Base-by-base conservation (phyloP, 306 rosid species). In the Lotus japonicus region DNA sequence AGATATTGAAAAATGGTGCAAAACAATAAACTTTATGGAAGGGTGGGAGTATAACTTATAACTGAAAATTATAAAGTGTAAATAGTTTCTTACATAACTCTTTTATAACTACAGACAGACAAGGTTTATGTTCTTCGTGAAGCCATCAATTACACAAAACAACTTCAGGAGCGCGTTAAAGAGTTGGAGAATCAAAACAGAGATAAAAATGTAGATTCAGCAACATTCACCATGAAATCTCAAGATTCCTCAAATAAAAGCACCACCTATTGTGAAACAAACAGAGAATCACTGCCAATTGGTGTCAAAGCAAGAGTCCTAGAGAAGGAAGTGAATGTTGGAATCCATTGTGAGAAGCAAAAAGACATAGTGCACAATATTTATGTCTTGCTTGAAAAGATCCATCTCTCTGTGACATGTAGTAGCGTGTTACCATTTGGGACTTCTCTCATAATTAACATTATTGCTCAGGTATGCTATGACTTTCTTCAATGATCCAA, bases 361-460 rank as follows among this genome's bases (percentile, higher is more conserved):
- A 62, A 77, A 6, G 59, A 64, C 54, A 44, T 44, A 19, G 17
- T 69, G 28, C 46, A 44, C 66, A 77, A 54, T 21, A 69, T 69
- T 19, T 64, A 60, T 26, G 23, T 4, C 28, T 53, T 70, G 59
- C 66, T 77, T 62, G 54, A 44, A 48, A 70, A 55, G 19, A 46
- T 77, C 13, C 70, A 77, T 70, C 72, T 77, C 43, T 43, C 58
- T 35, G 38, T 77, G 6, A 38, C 71, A 0, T 33, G 18, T 19
- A 77, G 44, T 26, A 77, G 61, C 11, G 50, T 62, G 10, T 54
- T 77, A 18, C 76, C 81, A 33, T 77, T 77, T 70, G 81, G 81
- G 31, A 28, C 19, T 70, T 70, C 67, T 45, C 54, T 77, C 42
- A 26, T 57, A 12, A 70, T 69, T n/a, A 69, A 73, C 66, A 54